Evolutionary conservation across 352 stramenopile genomes (phyloP), one percentile per base, ranked within the genome.

Genomic region (Phytophthora podocarpi): DNA sequence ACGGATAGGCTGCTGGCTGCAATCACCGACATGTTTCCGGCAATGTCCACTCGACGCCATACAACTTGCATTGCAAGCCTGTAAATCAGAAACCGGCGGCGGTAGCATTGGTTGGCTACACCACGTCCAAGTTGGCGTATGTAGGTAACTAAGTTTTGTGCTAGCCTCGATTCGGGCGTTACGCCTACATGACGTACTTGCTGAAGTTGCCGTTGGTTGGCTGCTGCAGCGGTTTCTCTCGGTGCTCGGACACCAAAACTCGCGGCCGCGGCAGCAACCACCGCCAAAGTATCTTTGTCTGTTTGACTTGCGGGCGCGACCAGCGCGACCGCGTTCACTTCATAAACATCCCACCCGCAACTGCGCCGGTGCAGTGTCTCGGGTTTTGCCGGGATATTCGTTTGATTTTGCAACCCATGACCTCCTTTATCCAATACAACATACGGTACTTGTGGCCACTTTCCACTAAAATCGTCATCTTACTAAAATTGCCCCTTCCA

Each of bases 281-380:
- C 40, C 23, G 13, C n/a, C n/a, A 30, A 46, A 32, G 40, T 45
- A 45, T 45, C 40, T 47, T 47, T n/a, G n/a, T n/a, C n/a, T n/a
- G n/a, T n/a, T n/a, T n/a, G n/a, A n/a, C n/a, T n/a, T n/a, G n/a
- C n/a, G n/a, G n/a, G n/a, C n/a, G n/a, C n/a, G n/a, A n/a, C n/a
- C n/a, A n/a, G n/a, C n/a, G 11, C 4, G 57, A 53, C 57, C 47
- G 24, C 26, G 37, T 26, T 59, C 40, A 10, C 49, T 60, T 66
- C 58, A 36, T n/a, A 49, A 53, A 53, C 39, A 65, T 53, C 39
- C 55, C 36, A 47, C 56, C 37, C 35, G 31, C 58, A 61, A 46
- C 50, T 54, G 41, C 58, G n/a, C 11, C 30, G 2, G 34, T 15
- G 27, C 15, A 35, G 24, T 60, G 49, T 66, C 49, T 60, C 59